Conservation (phyloP, 305 asterid genomes). For the Petunia hybrid region DNA sequence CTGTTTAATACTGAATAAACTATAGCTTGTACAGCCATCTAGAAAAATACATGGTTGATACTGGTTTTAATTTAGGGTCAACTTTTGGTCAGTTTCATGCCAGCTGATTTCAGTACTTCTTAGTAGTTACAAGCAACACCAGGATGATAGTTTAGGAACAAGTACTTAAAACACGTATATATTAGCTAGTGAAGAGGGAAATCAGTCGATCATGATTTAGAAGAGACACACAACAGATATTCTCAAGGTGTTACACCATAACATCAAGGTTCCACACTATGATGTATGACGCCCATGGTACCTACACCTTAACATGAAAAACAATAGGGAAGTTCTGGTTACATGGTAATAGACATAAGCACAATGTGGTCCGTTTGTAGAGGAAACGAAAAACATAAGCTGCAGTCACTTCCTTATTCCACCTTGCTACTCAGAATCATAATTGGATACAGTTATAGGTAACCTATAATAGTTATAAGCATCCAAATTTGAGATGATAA, state of each 20-base stretch:
- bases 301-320: background rate
- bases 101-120: background rate
- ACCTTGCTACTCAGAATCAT: background rate
- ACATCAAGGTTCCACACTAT: background rate
- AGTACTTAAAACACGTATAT: background rate
- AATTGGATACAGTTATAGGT: background rate
- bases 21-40: background rate
- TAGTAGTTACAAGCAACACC: background rate
- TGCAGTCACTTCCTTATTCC: background rate
- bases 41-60: background rate
- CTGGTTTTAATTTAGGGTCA: background rate
- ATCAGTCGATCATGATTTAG: background rate
- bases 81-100: background rate
- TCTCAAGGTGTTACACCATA: background rate
- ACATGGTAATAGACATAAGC: background rate
- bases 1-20: background rate
- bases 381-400: background rate
- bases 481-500: slow-evolving; percentile 14
- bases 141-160: background rate
- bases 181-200: slow-evolving; percentile 6
- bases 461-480: background rate
- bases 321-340: slow-evolving; percentile 10
- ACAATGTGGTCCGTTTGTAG: background rate
- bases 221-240: background rate
- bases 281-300: background rate